Percentiles rank a stretch among this genome's conserved stretches.
These are phyloP conservation scores for Brassica cretica DNA, from an alignment of 345 rosid genomes.

Conservation along the genomic window DNA sequence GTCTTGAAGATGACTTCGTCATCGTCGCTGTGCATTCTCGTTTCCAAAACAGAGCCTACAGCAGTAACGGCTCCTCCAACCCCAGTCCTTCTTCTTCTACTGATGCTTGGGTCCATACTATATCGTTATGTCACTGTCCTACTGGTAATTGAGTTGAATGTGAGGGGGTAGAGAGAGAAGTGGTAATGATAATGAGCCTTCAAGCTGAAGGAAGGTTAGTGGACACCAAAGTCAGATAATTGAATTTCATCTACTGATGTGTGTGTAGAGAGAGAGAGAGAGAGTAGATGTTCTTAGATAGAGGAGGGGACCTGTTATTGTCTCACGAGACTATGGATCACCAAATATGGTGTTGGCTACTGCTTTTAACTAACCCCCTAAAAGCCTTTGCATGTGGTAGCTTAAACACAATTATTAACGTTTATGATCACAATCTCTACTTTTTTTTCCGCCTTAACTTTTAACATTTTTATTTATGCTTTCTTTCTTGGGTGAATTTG, in stretches of 20 bases:
- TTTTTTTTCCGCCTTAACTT: not conserved
- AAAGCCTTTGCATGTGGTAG: slow-evolving; percentile 38
- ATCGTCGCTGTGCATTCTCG: slow-evolving; percentile 65
- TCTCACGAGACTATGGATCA: slow-evolving; percentile 26
- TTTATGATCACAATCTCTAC: slow-evolving; percentile 35
- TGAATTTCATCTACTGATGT: slow-evolving; percentile 21
- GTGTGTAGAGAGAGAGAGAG: not conserved
- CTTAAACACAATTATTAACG: slow-evolving; percentile 38
- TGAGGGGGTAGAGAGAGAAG: slow-evolving; percentile 24
- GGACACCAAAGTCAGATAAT: slow-evolving; percentile 25
- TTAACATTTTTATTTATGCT: not conserved
- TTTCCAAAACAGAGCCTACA: slow-evolving; percentile 84
- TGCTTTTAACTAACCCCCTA: slow-evolving; percentile 24
- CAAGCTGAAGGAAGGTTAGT: slow-evolving; percentile 43
- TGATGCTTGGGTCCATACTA: slow-evolving; percentile 26
- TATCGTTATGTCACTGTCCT: slow-evolving; percentile 17
- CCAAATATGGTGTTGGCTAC: slow-evolving; percentile 6
- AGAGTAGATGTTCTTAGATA: slow-evolving; percentile 4
- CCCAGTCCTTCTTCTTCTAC: slow-evolving; percentile 43
- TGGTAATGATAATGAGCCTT: slow-evolving; percentile 49
- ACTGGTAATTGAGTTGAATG: slow-evolving; percentile 32
- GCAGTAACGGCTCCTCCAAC: slow-evolving; percentile 41
- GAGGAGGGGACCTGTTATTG: slow-evolving; percentile 13
- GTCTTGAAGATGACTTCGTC: slow-evolving; percentile 51
- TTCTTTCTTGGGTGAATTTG: not conserved